Conservation (phyloP, 2,329 filamentous ascomycete species). For the Venturia pyrina region DNA sequence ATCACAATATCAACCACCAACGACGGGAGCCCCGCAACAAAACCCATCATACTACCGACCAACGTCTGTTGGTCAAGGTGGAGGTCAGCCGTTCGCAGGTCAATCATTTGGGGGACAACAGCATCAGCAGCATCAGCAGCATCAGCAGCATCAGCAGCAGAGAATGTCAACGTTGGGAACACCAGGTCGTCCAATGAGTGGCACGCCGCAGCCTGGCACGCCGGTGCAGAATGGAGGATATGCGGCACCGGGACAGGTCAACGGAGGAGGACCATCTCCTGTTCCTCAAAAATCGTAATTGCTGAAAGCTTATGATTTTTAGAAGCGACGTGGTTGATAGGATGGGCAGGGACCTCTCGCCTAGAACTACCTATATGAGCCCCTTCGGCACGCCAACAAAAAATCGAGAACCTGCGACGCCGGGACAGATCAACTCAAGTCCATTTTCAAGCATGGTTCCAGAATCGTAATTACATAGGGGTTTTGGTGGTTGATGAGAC, state of each 20-base stretch:
- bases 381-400: too few relatives aligned
- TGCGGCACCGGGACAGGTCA: neutral
- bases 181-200: neutral
- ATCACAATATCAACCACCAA: neutral
- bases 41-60: slow-evolving; percentile 7
- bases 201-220: slow-evolving; percentile 1
- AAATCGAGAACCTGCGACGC: too few relatives aligned
- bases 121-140: neutral
- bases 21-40: neutral
- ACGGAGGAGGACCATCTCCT: neutral
- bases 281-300: neutral
- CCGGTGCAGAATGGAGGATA: neutral
- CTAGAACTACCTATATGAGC: too few relatives aligned
- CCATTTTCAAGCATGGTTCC: neutral
- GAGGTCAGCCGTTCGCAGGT: neutral
- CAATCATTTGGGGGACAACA: neutral
- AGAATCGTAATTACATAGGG: neutral
- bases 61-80: neutral
- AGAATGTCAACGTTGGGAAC: neutral
- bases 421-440: too few relatives aligned
- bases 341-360: too few relatives aligned
- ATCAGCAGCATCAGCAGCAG: neutral
- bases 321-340: too few relatives aligned
- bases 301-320: neutral
- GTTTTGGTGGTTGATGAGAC: neutral